Base-by-base conservation (phyloP, 2,329 filamentous ascomycete genomes). In the Leptographium lundbergii region DNA sequence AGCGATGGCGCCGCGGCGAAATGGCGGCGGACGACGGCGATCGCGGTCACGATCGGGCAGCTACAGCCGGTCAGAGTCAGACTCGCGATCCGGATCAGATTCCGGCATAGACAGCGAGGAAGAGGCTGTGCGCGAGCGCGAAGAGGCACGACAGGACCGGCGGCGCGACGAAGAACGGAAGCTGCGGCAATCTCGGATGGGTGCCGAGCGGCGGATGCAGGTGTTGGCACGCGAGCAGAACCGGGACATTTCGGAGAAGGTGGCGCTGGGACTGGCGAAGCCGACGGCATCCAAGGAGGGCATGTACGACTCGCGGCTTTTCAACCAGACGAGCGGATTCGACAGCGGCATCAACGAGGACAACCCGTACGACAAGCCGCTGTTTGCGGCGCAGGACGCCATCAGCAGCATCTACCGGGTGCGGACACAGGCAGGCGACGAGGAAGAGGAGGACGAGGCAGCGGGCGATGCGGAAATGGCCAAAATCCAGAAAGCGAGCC, bases 301-400 rank as follows among this genome's bases (percentile, higher is more conserved):
- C 27, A 97, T 97, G 94, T 99, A 95, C 75, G 94, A 99, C 74
- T 95, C 91, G 2, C 81, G 94, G 48, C 75, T 99, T 34, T 99
- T 99, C 74, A 96, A 97, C 73, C 90, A 95, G 73, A 87, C 85
- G 6, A 91, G 88, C 66, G 94, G 94, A 0, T 95, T 99, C 69
- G 87, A 91, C 65, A 82, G 85, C 57, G 94, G 92, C 0, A 91
- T 96, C 79, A 99, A 99, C 71, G 94, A 99, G 72, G 94, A 99
- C 71, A 94, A 99, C 69, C 85, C 86, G 0, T 99, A 97, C 74
- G 94, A 97, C 72, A 97, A 97, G 74, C 94, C 94, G 24, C 77
- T 99, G 9, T 99, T 99, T 70, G 91, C 91, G 0, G 92, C 94
- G 17, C 91, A 96, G 70, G 92, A 97, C 69, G 92, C 90, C 10